Conservation (phyloP, 495 filamentous ascomycete genomes). For the Penicillium steckii region DNA sequence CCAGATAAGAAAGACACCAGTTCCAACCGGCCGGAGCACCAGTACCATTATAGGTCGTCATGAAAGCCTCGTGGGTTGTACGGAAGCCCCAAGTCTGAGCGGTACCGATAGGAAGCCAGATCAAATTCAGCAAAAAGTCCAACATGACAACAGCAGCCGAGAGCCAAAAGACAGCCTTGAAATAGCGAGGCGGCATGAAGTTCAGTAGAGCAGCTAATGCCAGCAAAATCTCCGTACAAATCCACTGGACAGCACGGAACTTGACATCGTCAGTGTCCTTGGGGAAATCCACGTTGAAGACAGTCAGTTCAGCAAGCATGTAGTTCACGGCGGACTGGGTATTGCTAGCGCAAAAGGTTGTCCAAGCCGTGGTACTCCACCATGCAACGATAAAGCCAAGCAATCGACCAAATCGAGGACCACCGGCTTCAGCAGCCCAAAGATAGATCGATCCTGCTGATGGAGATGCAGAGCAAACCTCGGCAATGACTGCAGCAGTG, state of each 20-base stretch:
- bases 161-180: conserved; percentile 47
- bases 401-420: conserved; percentile 50
- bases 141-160: conserved; percentile 50
- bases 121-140: conserved; percentile 55
- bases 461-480: conserved; percentile 55
- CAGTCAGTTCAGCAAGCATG: conserved; percentile 55
- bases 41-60: conserved; percentile 57
- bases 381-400: conserved; percentile 57
- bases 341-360: conserved; percentile 55
- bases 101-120: conserved; percentile 56
- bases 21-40: conserved; percentile 56
- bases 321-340: conserved; percentile 55
- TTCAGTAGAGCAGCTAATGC: conserved; percentile 46
- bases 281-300: conserved; percentile 51
- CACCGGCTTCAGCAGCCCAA: conserved; percentile 57
- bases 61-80: conserved; percentile 53
- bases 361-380: conserved; percentile 62
- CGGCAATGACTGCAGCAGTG: conserved; percentile 55
- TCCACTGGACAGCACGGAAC: conserved; percentile 58
- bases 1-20: conserved; percentile 58
- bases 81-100: conserved; percentile 55
- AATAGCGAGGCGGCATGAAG: conserved; percentile 43
- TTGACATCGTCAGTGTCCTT: conserved; percentile 47
- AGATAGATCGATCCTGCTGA: conserved; percentile 57
- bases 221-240: conserved; percentile 48